phyloP scores from a whole-genome alignment of 2,329 filamentous ascomycete genomes.

The Monosporascus sp. region DNA sequence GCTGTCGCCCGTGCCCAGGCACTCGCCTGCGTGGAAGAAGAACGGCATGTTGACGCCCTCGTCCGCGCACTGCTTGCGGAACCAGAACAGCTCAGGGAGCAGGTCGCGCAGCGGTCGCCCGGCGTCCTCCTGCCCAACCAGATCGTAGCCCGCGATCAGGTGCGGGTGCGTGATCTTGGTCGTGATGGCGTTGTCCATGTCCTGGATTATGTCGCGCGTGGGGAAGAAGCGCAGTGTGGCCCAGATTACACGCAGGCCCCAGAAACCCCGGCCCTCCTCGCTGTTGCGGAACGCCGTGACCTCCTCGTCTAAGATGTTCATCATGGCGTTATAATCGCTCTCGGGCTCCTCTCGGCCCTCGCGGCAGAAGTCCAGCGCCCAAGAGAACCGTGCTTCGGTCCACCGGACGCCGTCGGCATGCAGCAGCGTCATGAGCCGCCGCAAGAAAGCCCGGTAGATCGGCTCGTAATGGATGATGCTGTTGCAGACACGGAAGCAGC shows the following conservation, averaged over 20 bases:
- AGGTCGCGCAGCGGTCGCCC: conserved; percentile 72
- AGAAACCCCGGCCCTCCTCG: conserved; percentile 69
- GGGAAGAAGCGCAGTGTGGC: conserved; percentile 62
- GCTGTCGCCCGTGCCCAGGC: conserved; percentile 68
- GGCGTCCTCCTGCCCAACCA: conserved; percentile 81
- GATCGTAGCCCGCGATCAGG: conserved; percentile 79
- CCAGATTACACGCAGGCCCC: conserved; percentile 83
- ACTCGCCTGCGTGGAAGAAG: conserved; percentile 93
- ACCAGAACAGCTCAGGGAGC: conserved; percentile 86
- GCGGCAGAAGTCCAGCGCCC: conserved; percentile 64
- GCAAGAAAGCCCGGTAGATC: conserved; percentile 73
- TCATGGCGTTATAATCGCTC: conserved; percentile 62
- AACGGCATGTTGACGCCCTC: conserved; percentile 81
- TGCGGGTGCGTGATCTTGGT: conserved; percentile 76
- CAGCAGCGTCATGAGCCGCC: conserved; percentile 63
- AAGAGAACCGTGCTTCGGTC: conserved; percentile 73
- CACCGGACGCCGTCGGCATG: conserved; percentile 79
- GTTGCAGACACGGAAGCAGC: conserved; percentile 67
- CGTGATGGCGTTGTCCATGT: conserved; percentile 83
- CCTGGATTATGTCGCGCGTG: conserved; percentile 63
- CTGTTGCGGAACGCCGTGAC: conserved; percentile 68
- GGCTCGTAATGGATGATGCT: conserved; percentile 85
- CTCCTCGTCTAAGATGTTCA: conserved; percentile 71
- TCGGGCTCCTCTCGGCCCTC: conserved; percentile 62
- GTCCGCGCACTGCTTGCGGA: conserved; percentile 75